Conservation (phyloP, 2,329 filamentous ascomycete genomes). For the Blastomyces percursus region DNA sequence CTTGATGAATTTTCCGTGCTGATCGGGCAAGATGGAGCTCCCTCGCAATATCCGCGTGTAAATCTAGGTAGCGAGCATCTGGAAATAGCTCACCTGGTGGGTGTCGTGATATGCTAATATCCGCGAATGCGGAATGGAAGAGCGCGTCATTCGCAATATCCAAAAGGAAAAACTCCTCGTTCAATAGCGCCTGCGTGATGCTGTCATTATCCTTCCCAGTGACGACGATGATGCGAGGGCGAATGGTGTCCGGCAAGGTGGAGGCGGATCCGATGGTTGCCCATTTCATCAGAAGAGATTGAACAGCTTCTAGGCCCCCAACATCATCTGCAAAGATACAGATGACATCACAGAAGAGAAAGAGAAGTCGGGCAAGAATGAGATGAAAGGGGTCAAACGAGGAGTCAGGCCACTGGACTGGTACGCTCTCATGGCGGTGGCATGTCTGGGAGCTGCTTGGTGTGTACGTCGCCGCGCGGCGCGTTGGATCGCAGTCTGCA, state of each 20-base stretch:
- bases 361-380: constrained; percentile 13
- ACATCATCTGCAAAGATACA: constrained; percentile 17
- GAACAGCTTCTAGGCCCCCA: constrained; percentile 6
- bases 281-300: constrained; percentile 9
- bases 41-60: background rate
- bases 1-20: background rate
- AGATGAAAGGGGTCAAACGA: constrained; percentile 3
- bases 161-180: background rate
- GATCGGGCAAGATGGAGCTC: background rate
- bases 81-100: background rate
- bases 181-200: background rate
- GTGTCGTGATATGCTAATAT: background rate
- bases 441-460: background rate
- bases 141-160: background rate
- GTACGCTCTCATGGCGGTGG: background rate
- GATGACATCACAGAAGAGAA: constrained; percentile 18
- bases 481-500: background rate
- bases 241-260: constrained; percentile 7
- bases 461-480: background rate
- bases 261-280: constrained; percentile 4
- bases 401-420: background rate
- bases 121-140: background rate
- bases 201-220: background rate
- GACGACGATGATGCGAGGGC: background rate
- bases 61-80: background rate